Conservation (phyloP, 257 asterid species). For the Cynanchum wilfordii region DNA sequence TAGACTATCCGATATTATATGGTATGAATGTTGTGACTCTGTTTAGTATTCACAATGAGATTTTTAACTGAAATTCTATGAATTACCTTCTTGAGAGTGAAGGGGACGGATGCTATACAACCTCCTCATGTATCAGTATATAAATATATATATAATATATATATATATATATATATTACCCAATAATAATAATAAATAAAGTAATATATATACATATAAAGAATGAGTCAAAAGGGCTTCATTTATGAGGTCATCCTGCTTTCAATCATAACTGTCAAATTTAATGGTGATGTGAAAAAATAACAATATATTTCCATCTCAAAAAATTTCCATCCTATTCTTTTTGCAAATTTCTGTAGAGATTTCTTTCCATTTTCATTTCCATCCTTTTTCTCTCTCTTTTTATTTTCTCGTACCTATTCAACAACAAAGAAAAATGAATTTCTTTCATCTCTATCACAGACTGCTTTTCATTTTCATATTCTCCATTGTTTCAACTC, state of each 20-base stretch:
- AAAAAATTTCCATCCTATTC: not conserved
- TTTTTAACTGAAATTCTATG: too few species aligned
- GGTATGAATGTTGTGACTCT: too few species aligned
- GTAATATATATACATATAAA: too few species aligned
- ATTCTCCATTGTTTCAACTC: not conserved
- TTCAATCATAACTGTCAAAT: not conserved
- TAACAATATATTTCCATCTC: not conserved
- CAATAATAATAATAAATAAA: too few species aligned
- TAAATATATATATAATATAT: too few species aligned
- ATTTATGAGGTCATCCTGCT: not conserved
- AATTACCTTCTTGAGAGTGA: not conserved
- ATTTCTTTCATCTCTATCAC: not conserved
- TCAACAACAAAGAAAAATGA: constrained; percentile 12
- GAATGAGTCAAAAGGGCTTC: too few species aligned
- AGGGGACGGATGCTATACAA: not conserved
- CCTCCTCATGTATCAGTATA: too few species aligned
- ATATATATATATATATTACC: too few species aligned
- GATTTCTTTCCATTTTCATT: not conserved
- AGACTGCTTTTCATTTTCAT: constrained; percentile 1
- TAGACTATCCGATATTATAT: too few species aligned
- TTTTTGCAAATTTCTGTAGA: too few species aligned
- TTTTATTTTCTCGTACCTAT: not conserved
- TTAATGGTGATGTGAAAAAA: not conserved
- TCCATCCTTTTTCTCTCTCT: not conserved
- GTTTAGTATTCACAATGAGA: too few species aligned